Base-by-base conservation (phyloP, 768 basidiomycete species). In the Podaxis pistillaris region DNA sequence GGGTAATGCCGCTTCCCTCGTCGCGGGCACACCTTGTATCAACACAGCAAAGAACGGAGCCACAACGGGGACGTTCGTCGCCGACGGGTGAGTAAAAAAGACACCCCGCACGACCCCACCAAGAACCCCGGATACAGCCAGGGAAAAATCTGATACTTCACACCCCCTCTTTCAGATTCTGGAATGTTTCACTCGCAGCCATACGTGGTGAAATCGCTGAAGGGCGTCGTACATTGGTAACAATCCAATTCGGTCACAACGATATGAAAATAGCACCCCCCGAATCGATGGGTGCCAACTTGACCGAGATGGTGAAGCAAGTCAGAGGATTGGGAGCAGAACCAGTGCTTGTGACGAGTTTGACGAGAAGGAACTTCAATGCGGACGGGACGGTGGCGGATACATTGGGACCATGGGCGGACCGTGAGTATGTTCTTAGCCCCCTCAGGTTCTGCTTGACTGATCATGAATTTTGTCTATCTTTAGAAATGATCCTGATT, bases 191-290 rank as follows among this genome's bases (percentile, higher is more conserved):
- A n/a, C 64, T 79, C 26, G 72, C 68, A 0, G 65, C 72, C 30
- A 74, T 80, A 55, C 60, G 70, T 63, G 67, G 64, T 19, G 74
- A 78, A 66, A 71, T 79, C 7, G 72, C 73, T 13, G 75, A 74
- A 63, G 75, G 72, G 22, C 68, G 73, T 22, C 66, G 74, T 24
- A 78, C 76, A 1, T 64, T 75, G 17, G 76, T 76, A 13, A 81
- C 78, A 0, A 71, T 81, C 22, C 78, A 79, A 56, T 81, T 81
- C 51, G 79, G 79, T 0, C 78, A 80, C 64, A 80, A 77, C 50
- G 75, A 76, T 60, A 72, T 72, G 69, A 76, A 77, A 63, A 77
- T 81, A 51, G 78, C 76, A 0, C 73, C 77, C 46, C 77, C 79
- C 3, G 78, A 75, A 61, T 78, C 76, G 0, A 80, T 80, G 79